Conservation (phyloP, 352 stramenopile genomes). For the Globisporangium splendens region DNA sequence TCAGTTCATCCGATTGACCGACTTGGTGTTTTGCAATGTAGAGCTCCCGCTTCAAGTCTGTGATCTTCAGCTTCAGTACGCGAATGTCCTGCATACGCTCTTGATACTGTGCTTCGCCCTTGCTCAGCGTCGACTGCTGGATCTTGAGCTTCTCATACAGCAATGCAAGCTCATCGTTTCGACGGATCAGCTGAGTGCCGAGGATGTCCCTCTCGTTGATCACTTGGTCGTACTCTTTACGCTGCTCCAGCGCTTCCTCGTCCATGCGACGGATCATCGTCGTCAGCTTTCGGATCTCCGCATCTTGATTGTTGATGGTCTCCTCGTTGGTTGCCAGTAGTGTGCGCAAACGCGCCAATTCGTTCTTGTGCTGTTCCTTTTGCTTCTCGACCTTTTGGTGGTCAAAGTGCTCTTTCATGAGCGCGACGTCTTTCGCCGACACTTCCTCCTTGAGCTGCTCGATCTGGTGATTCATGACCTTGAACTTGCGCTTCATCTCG, state of each 20-base stretch:
- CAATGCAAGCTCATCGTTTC: conserved; percentile 95
- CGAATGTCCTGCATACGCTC: conserved; percentile 92
- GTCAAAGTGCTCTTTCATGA: conserved; percentile 96
- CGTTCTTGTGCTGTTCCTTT: conserved; percentile 92
- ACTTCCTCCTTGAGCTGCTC: conserved; percentile 97
- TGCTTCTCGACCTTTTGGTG: conserved; percentile 94
- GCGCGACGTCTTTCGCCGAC: conserved; percentile 90
- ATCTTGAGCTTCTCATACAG: conserved; percentile 98
- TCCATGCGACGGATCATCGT: conserved; percentile 93
- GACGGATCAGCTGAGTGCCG: conserved; percentile 94
- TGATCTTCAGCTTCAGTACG: conserved; percentile 94
- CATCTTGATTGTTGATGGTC: conserved; percentile 93
- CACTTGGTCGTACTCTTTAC: conserved; percentile 95
- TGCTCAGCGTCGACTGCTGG: conserved; percentile 91
- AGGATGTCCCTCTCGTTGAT: conserved; percentile 97
- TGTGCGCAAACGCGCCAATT: conserved; percentile 88
- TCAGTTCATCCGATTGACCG: conserved; percentile 83
- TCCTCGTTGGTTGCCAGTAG: conserved; percentile 89
- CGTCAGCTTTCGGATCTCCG: conserved; percentile 91
- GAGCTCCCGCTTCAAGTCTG: conserved; percentile 90
- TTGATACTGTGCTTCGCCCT: conserved; percentile 92
- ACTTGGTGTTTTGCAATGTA: conserved; percentile 89
- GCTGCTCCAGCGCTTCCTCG: conserved; percentile 90
- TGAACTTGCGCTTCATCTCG: conserved; percentile 97
- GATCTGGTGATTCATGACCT: conserved; percentile 95